A percentile compares a stretch with the other conserved stretches of the same genome.
phyloP scores from a whole-genome alignment of 306 rosid species.

The Carpinus viminea region DNA sequence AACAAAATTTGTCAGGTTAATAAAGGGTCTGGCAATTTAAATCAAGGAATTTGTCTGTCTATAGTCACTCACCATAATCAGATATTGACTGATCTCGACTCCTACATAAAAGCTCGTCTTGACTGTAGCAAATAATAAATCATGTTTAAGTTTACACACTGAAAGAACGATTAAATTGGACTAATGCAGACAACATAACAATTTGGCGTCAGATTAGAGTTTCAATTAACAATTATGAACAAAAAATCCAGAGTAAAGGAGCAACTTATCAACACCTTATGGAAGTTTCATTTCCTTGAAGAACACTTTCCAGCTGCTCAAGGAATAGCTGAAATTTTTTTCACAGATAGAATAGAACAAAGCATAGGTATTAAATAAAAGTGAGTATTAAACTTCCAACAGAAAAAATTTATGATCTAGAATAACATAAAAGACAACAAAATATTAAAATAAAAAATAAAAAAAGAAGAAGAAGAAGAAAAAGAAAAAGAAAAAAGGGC shows the following conservation, averaged over 20 bases:
- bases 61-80: conserved; percentile 80
- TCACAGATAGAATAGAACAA: conserved; percentile 28
- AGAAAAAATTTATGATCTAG: not conserved
- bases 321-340: conserved; percentile 74
- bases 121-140: conserved; percentile 53
- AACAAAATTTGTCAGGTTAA: conserved; percentile 50
- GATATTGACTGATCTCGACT: conserved; percentile 91
- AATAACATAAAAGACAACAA: not conserved
- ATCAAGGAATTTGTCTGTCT: conserved; percentile 18
- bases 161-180: not conserved
- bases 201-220: conserved; percentile 21
- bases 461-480: too few relatives aligned
- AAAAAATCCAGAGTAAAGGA: conserved; percentile 35
- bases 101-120: conserved; percentile 76
- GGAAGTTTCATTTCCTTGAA: conserved; percentile 87
- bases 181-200: conserved; percentile 13
- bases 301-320: conserved; percentile 95
- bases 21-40: conserved; percentile 27
- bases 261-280: conserved; percentile 65
- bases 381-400: conserved; percentile 5
- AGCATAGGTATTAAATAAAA: not conserved
- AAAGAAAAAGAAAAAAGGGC: not conserved
- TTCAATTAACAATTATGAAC: conserved; percentile 20
- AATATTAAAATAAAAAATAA: too few relatives aligned
- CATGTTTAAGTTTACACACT: conserved; percentile 7